Evolutionary conservation across 129 eudicot species (phyloP).

Genomic region (Lactuca sativa): DNA sequence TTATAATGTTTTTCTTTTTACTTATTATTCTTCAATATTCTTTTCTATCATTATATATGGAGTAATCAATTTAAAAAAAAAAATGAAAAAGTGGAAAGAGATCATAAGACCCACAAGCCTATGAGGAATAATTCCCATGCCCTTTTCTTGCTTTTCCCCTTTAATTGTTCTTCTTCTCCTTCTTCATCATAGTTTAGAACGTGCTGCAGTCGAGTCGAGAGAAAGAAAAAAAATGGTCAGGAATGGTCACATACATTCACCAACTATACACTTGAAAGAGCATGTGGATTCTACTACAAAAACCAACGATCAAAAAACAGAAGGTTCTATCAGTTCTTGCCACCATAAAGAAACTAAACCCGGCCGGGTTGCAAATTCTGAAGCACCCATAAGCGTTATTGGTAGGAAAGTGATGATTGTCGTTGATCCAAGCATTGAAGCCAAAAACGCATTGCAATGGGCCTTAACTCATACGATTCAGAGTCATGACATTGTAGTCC

Average conservation of each 20-base stretch:
- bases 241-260: conserved; percentile 63
- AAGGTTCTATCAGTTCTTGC: background rate
- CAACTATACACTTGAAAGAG: conserved; percentile 45
- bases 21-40: too few species aligned
- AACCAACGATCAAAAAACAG: conserved; percentile 12
- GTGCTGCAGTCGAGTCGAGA: background rate
- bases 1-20: too few species aligned
- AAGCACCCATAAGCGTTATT: conserved; percentile 1
- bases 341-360: conserved; percentile 20
- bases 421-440: conserved; percentile 66
- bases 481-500: conserved; percentile 50
- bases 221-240: conserved; percentile 38
- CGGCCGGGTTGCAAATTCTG: conserved; percentile 18
- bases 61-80: too few species aligned
- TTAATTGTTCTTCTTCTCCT: conserved; percentile 13
- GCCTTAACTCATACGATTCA: conserved; percentile 79
- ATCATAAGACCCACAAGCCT: conserved; percentile 28
- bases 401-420: conserved; percentile 81
- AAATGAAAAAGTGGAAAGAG: conserved; percentile 21
- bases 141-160: conserved; percentile 22
- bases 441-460: conserved; percentile 82
- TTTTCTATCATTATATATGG: too few species aligned
- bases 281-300: conserved; percentile 6
- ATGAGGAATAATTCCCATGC: conserved; percentile 18
- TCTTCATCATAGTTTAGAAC: conserved; percentile 16